Conservation (phyloP, 1,284 basidiomycete genomes). For the Schizopora paradoxa region DNA sequence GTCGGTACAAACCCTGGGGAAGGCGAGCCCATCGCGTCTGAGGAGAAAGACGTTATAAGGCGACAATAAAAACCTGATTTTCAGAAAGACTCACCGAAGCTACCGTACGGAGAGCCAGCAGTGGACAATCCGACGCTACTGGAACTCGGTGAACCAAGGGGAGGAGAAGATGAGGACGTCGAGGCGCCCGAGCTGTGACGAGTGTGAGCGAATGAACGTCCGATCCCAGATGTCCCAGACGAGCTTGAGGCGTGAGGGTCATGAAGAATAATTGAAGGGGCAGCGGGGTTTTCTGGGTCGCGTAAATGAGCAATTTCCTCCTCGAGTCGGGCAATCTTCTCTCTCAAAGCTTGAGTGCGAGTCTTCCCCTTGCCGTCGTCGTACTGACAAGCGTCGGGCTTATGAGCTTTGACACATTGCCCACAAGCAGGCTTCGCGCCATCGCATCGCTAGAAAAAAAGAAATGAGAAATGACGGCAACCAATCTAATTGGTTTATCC, state of each 20-base stretch:
- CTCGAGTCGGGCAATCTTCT: slow-evolving; percentile 38
- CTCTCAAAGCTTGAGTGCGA: slow-evolving; percentile 40
- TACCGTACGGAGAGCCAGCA: slow-evolving; percentile 12
- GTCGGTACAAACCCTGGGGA: not conserved
- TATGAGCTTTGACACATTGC: slow-evolving; percentile 38
- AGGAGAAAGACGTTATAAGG: not conserved
- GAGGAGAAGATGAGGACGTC: slow-evolving; percentile 57
- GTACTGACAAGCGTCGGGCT: slow-evolving; percentile 38
- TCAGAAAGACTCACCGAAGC: slow-evolving; percentile 4
- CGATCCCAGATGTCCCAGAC: slow-evolving; percentile 8
- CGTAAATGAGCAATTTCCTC: slow-evolving; percentile 39
- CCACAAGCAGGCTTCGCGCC: slow-evolving; percentile 38
- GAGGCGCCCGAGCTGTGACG: slow-evolving; percentile 32
- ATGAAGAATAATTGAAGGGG: slow-evolving; percentile 33
- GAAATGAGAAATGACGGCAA: slow-evolving; percentile 70
- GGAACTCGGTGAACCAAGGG: slow-evolving; percentile 47
- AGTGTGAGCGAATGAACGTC: not conserved
- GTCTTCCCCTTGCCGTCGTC: slow-evolving; percentile 45
- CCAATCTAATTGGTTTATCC: slow-evolving; percentile 31
- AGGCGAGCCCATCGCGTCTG: slow-evolving; percentile 9
- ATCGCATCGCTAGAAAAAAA: slow-evolving; percentile 35
- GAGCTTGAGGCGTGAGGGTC: slow-evolving; percentile 33
- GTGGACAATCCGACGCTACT: slow-evolving; percentile 4
- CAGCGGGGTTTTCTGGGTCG: slow-evolving; percentile 29
- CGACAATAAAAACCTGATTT: not conserved